Conservation (phyloP, 2,329 filamentous ascomycete species). For the Sphaerulina vaccinii region DNA sequence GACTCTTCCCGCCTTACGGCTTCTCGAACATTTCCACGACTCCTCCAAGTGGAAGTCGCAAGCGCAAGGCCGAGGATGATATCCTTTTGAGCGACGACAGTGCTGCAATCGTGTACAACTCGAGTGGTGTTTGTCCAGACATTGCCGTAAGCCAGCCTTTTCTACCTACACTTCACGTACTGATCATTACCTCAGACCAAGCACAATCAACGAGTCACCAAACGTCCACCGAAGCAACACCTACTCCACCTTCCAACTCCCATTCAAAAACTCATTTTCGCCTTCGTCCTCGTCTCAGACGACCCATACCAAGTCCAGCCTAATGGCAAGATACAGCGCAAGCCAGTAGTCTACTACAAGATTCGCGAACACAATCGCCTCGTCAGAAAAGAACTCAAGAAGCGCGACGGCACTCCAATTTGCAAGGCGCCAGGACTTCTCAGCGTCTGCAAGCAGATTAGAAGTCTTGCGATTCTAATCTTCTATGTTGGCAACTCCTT, state of each 20-base stretch:
- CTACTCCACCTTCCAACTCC: constrained; percentile 1
- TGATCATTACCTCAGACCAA: neutral
- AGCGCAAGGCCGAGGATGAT: neutral
- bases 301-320: neutral
- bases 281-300: neutral
- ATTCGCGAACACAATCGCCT: neutral
- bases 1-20: too few species aligned
- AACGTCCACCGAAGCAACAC: neutral
- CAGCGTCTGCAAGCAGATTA: neutral
- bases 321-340: constrained; percentile 1
- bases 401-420: neutral
- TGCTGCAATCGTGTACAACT: neutral
- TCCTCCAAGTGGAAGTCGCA: neutral
- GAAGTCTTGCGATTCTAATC: constrained; percentile 1
- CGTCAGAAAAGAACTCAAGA: neutral
- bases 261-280: neutral
- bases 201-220: constrained; percentile 1
- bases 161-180: neutral
- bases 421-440: constrained; percentile 5
- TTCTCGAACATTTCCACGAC: too few species aligned
- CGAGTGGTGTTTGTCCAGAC: neutral
- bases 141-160: neutral
- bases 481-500: constrained; percentile 12
- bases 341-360: neutral
- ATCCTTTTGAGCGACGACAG: neutral